Conservation (phyloP, 345 rosid genomes). For the Gossypium raimondii region DNA sequence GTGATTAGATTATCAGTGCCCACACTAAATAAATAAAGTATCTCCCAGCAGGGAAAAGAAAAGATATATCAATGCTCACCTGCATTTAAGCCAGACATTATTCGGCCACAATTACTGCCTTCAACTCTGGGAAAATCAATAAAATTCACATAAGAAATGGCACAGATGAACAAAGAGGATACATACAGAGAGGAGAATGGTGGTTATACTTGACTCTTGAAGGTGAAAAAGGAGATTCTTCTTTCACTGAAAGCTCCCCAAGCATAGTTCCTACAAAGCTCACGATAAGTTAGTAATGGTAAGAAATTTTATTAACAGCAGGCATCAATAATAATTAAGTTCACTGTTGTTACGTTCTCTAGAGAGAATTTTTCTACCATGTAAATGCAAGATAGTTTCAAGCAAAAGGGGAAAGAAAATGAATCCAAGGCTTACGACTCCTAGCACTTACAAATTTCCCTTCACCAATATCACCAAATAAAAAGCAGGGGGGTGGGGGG, state of each 20-base stretch:
- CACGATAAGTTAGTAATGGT: slow-evolving; percentile 13
- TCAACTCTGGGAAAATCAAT: slow-evolving; percentile 55
- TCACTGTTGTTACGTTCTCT: not conserved
- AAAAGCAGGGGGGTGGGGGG: slow-evolving; percentile 19
- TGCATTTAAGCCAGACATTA: slow-evolving; percentile 32
- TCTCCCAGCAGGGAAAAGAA: not conserved
- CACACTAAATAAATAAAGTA: not conserved
- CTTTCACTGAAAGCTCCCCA: slow-evolving; percentile 68
- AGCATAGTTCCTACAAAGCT: slow-evolving; percentile 36
- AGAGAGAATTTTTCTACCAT: not conserved
- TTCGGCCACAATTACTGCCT: slow-evolving; percentile 56
- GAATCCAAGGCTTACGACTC: not conserved
- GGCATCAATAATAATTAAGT: not conserved
- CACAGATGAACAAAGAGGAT: slow-evolving; percentile 7
- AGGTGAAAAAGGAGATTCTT: slow-evolving; percentile 79
- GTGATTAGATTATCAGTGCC: slow-evolving; percentile 3
- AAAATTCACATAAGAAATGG: slow-evolving; percentile 24
- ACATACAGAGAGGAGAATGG: slow-evolving; percentile 19
- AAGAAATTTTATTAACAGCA: slow-evolving; percentile 6
- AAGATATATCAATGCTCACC: slow-evolving; percentile 24
- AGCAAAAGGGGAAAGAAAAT: slow-evolving; percentile 8
- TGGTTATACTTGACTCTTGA: slow-evolving; percentile 79
- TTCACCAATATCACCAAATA: not conserved
- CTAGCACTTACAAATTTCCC: not conserved
- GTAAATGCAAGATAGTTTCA: not conserved